Evolutionary conservation across 2,329 filamentous ascomycete species (phyloP).

Genomic region (Aspergillus costaricaensis): DNA sequence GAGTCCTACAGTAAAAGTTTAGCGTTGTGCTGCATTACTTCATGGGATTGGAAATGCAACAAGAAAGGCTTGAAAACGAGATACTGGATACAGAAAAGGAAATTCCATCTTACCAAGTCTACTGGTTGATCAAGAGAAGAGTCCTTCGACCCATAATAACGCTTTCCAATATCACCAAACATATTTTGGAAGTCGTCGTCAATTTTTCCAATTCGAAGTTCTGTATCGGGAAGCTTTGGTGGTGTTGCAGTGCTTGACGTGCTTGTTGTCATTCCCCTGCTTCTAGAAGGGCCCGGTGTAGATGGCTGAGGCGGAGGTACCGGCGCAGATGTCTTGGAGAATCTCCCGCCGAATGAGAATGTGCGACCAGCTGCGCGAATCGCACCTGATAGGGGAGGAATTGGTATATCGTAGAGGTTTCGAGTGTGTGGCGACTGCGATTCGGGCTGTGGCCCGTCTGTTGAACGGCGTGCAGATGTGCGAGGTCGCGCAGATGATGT

Average conservation of each 20-base stretch:
- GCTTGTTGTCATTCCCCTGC: slow-evolving; percentile 53
- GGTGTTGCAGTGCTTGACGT: slow-evolving; percentile 55
- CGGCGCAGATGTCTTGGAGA: slow-evolving; percentile 34
- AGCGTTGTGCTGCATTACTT: slow-evolving; percentile 14
- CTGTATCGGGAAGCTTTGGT: slow-evolving; percentile 52
- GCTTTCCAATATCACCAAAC: slow-evolving; percentile 51
- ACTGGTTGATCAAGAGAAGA: slow-evolving; percentile 24
- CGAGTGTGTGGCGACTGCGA: slow-evolving; percentile 38
- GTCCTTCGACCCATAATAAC: slow-evolving; percentile 28
- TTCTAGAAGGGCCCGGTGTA: slow-evolving; percentile 36
- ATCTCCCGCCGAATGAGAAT: slow-evolving; percentile 55
- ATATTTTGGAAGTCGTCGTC: slow-evolving; percentile 54
- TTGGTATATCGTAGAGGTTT: slow-evolving; percentile 45
- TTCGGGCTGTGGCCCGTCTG: slow-evolving; percentile 49
- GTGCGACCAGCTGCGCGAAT: slow-evolving; percentile 52
- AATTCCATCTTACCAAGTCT: slow-evolving; percentile 25
- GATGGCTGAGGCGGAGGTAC: slow-evolving; percentile 24
- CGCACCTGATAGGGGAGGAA: slow-evolving; percentile 45
- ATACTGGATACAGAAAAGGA: not conserved
- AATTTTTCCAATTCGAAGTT: slow-evolving; percentile 43
- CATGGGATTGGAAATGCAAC: not conserved
- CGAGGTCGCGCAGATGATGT: slow-evolving; percentile 55
- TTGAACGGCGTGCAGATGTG: slow-evolving; percentile 59
- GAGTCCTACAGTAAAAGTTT: slow-evolving; percentile 28
- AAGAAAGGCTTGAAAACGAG: not conserved